Percentiles rank a stretch among this genome's conserved stretches.
Evolutionary conservation across 1,284 basidiomycete species (phyloP).

Genomic region (Rhodotorula sp.): DNA sequence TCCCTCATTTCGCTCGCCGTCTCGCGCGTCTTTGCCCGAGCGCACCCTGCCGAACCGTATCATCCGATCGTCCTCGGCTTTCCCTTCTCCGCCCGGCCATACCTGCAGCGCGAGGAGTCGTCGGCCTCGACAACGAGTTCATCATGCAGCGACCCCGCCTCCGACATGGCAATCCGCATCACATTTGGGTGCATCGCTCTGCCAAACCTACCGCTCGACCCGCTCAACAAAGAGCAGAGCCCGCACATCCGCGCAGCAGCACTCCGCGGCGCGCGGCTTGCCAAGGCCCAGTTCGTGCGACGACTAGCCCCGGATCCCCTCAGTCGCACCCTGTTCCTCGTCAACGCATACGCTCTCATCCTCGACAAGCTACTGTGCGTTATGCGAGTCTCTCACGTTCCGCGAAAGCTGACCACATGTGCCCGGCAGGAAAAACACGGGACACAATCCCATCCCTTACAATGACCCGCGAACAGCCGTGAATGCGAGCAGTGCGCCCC

Average conservation of each 20-base stretch:
- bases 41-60: constrained; percentile 10
- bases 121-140: background rate
- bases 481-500: constrained; percentile 29
- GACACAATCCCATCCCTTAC: constrained; percentile 7
- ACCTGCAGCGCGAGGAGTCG: constrained; percentile 2
- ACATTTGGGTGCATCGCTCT: constrained; percentile 30
- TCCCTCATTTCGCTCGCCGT: constrained; percentile 26
- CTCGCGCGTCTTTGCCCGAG: constrained; percentile 13
- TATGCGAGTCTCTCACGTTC: background rate
- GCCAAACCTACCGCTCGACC: constrained; percentile 6
- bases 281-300: constrained; percentile 22
- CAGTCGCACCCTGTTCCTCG: constrained; percentile 8
- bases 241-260: background rate
- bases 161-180: constrained; percentile 37
- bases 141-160: constrained; percentile 13
- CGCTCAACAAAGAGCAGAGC: background rate
- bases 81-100: constrained; percentile 29
- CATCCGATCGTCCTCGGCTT: constrained; percentile 34
- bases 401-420: background rate
- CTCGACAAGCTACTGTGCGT: constrained; percentile 30
- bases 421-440: background rate
- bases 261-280: constrained; percentile 17
- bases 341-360: constrained; percentile 12
- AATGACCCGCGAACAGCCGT: constrained; percentile 21
- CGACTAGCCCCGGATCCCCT: background rate